Percentiles rank a stretch among this genome's conserved stretches.
Conservation (phyloP, 345 rosid genomes). For the Linum usitatissimum region DNA sequence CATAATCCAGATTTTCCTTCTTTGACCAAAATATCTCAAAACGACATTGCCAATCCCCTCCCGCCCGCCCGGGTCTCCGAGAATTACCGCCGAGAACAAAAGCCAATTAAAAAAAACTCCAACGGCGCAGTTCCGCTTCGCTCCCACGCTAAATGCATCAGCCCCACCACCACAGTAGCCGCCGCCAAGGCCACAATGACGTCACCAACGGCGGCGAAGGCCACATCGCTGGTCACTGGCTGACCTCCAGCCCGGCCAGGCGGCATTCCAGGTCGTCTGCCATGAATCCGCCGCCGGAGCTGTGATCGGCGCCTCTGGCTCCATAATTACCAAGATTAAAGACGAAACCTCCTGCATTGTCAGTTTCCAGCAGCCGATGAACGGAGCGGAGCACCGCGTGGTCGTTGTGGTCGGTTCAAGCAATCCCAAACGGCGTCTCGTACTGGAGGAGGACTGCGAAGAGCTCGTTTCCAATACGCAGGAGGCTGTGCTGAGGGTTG, state of each 20-base stretch:
- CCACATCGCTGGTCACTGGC: neutral
- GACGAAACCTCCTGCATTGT: slow-evolving; percentile 13
- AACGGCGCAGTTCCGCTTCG: neutral
- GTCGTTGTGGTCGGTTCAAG: slow-evolving; percentile 9
- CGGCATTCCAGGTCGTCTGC: slow-evolving; percentile 14
- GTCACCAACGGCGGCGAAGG: neutral
- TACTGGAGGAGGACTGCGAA: slow-evolving; percentile 3
- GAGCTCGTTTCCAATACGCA: slow-evolving; percentile 37
- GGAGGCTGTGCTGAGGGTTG: slow-evolving; percentile 52
- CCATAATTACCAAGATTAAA: slow-evolving; percentile 12
- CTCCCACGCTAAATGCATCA: neutral
- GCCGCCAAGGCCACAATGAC: neutral
- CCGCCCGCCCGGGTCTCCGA: no score
- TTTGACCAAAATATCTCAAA: neutral
- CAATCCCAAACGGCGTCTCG: slow-evolving; percentile 7
- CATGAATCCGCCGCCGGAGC: slow-evolving; percentile 14
- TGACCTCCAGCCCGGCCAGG: slow-evolving; percentile 15
- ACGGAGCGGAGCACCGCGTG: slow-evolving; percentile 12
- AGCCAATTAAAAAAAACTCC: neutral
- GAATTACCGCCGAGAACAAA: no score
- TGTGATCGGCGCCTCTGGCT: slow-evolving; percentile 17
- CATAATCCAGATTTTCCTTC: neutral
- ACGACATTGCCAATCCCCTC: neutral
- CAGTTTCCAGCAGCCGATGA: slow-evolving; percentile 2
- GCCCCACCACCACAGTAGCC: neutral